Evolutionary conservation across 495 filamentous ascomycete genomes (phyloP), one percentile per base, ranked within the genome.

Genomic region (Lophiostoma macrostomum): DNA sequence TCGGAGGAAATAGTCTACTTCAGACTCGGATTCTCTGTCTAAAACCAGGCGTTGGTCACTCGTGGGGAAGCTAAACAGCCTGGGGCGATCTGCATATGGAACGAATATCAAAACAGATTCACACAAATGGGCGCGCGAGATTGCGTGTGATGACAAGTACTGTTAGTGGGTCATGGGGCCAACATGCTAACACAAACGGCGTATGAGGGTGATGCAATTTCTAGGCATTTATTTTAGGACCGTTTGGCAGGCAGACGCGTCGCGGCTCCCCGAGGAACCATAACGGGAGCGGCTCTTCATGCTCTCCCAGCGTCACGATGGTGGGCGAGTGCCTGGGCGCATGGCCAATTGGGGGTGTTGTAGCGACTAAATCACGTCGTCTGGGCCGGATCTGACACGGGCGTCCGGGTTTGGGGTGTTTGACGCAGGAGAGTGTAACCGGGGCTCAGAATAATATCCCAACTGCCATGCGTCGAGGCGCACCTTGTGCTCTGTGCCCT

Each of bases 21-120:
- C 18, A 35, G 27, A 41, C 52, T 34, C 40, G 22, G 43, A 24
- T 42, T 50, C 40, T 47, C 34, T 40, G 24, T 53, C 25, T 37
- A 40, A 58, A 51, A 60, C 34, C 41, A 52, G 55, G 55, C 55
- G 55, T 58, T 53, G 56, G 43, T 41, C 43, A 25, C 31, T 54
- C 49, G 49, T 53, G 36, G 41, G 41, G 43, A 45, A 48, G 50
- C 35, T 48, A 40, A 34, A 48, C 22, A 42, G 47, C 23, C 48
- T 27, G 23, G 40, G 48, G 28, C 34, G 32, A 12, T 51, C 47
- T 58, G 47, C 55, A 58, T 53, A 58, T 32, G 32, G 44, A 57
- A 52, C 19, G 48, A 58, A 58, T 52, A 53, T 42, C 55, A 58
- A 50, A 52, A 39, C 23, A 40, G 32, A 50, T 43, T 44, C 46